Percentiles rank a stretch among this genome's conserved stretches.
Conservation (phyloP, 2,329 filamentous ascomycete genomes). For the Ophioceras dolichostomum region DNA sequence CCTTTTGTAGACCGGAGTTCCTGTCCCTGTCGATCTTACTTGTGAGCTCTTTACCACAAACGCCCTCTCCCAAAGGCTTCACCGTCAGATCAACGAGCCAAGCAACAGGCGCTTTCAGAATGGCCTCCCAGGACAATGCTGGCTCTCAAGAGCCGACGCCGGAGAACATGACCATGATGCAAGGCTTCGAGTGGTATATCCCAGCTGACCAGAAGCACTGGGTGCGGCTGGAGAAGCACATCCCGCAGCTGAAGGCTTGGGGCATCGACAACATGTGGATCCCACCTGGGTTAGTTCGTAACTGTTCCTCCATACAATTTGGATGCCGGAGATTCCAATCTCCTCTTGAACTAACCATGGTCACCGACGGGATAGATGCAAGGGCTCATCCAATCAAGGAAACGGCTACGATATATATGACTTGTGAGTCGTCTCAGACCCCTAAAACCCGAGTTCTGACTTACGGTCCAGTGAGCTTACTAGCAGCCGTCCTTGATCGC, state of each 20-base stretch:
- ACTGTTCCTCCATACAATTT: neutral
- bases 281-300: conserved; percentile 39
- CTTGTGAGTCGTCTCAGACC: conserved; percentile 35
- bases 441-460: no score
- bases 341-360: neutral
- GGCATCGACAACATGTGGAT: conserved; percentile 58
- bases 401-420: conserved; percentile 65
- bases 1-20: no score
- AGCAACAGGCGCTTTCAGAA: no score
- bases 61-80: neutral
- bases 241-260: conserved; percentile 45
- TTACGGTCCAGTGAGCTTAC: no score
- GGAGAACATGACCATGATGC: conserved; percentile 47
- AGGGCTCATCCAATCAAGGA: conserved; percentile 48
- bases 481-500: no score
- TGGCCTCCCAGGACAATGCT: no score
- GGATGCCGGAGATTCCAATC: no score
- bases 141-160: conserved; percentile 15
- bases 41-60: no score
- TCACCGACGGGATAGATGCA: conserved; percentile 36
- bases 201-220: conserved; percentile 52
- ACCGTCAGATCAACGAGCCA: no score
- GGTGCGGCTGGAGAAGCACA: conserved; percentile 40
- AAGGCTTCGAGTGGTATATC: conserved; percentile 65
- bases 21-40: no score